Evolutionary conservation across 2,329 filamentous ascomycete species (phyloP).

Genomic region (Neofusicoccum cordaticola): DNA sequence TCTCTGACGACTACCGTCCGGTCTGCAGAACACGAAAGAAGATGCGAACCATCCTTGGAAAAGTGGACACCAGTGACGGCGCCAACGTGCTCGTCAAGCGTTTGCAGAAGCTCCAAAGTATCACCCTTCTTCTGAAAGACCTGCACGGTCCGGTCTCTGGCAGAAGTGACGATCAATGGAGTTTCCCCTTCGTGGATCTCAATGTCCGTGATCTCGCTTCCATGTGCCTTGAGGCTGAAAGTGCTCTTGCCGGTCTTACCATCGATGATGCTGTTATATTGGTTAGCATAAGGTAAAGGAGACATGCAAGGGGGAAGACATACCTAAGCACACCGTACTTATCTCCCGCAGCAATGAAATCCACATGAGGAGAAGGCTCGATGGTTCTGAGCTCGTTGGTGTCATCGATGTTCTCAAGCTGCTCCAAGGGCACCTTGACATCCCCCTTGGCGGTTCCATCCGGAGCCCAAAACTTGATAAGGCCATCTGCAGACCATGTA

Average conservation of each 20-base stretch:
- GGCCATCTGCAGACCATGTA: constrained; percentile 83
- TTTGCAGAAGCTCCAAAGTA: constrained; percentile 77
- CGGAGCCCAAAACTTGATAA: constrained; percentile 76
- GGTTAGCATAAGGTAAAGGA: background rate
- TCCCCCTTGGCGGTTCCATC: constrained; percentile 67
- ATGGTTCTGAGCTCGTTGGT: constrained; percentile 59
- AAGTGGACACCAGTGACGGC: constrained; percentile 78
- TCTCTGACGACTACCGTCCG: constrained; percentile 83
- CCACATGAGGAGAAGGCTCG: constrained; percentile 59
- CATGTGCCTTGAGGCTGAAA: constrained; percentile 79
- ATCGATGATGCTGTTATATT: constrained; percentile 58
- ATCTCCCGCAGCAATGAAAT: constrained; percentile 77
- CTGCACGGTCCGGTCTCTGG: constrained; percentile 88
- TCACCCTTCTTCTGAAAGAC: constrained; percentile 66
- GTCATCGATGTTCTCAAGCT: constrained; percentile 48
- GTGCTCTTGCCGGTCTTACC: constrained; percentile 58
- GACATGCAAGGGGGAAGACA: constrained; percentile 19
- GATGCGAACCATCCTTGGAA: constrained; percentile 63
- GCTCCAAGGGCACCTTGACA: constrained; percentile 68
- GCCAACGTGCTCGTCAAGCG: constrained; percentile 85
- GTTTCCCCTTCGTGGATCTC: constrained; percentile 64
- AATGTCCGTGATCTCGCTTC: constrained; percentile 79
- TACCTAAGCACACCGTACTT: constrained; percentile 74
- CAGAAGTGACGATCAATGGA: constrained; percentile 75
- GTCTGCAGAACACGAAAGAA: constrained; percentile 86